Evolutionary conservation across 2,329 filamentous ascomycete species (phyloP), one percentile per base, ranked within the genome.

Genomic region (Nemania sp.): DNA sequence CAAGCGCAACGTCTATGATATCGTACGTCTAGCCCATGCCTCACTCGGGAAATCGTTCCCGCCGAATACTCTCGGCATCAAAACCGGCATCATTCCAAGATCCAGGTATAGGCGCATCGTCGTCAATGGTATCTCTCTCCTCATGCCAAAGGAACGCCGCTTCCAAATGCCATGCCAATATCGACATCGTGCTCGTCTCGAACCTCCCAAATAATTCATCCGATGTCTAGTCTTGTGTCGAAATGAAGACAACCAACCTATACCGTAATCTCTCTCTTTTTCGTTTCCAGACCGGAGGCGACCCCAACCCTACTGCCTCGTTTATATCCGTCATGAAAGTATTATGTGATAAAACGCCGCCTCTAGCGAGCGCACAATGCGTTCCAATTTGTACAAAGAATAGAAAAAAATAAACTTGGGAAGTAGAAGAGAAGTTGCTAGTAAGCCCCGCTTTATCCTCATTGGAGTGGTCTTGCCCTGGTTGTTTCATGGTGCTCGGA

Each of bases 381-480:
- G 54, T 38, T 54, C n/a, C 22, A 61, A 67, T 59, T 45, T 70
- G 64, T 70, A 70, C 67, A 70, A 41, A 47, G 64, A 70, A 70
- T 2, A 29, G 22, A 67, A 59, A n/a, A 26, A 49, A 24, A 29
- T 51, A 11, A 64, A 59, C n/a, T 18, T 45, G 6, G 26, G 27
- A 32, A 47, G 18, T 27, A 59, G 27, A 47, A 45, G 22, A 38
- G 20, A 61, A 26, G 22, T 20, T 35, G 6, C 22, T 20, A 22
- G 27, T 4, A 22, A 53, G n/a, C 22, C 15, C 6, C 35, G 4
- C 11, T 3, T n/a, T 24, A 7, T 52, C 24, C 24, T n/a, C 26
- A 18, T n/a, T 56, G 13, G 51, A 20, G 27, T 35, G n/a, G 49
- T 43, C 8, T 32, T 11, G 26, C 38, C 27, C 38, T n/a, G 29